Percentiles rank a stretch among this genome's conserved stretches.
Conservation (phyloP, 768 basidiomycete genomes). For the Suillus lakei region DNA sequence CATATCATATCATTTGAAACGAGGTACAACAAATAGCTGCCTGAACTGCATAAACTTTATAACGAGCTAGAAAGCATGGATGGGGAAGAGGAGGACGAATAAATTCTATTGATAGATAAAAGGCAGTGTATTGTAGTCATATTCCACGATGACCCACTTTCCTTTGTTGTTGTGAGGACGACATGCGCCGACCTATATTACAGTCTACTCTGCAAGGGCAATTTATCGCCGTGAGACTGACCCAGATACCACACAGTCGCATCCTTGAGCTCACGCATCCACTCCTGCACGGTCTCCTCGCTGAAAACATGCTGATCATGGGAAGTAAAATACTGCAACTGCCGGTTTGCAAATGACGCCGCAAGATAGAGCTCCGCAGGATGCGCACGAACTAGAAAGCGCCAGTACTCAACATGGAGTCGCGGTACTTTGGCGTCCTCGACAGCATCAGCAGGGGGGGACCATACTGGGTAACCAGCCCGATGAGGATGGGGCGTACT, state of each 20-base stretch:
- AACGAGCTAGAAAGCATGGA: constrained; percentile 77
- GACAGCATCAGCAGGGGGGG: not conserved
- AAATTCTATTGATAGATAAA: not conserved
- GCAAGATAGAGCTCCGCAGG: constrained; percentile 53
- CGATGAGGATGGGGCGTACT: constrained; percentile 18
- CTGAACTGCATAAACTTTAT: constrained; percentile 79
- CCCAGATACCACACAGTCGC: constrained; percentile 34
- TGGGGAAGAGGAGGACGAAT: constrained; percentile 66
- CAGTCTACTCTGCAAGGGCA: not conserved
- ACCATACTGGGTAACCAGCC: constrained; percentile 9
- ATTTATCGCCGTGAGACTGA: not conserved
- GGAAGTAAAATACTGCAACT: constrained; percentile 39
- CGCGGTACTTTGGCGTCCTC: constrained; percentile 3
- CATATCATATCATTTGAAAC: too few relatives aligned
- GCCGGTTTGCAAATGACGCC: constrained; percentile 36
- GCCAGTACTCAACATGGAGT: constrained; percentile 17
- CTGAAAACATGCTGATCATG: constrained; percentile 51
- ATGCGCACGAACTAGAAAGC: constrained; percentile 44
- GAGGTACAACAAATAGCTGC: not conserved
- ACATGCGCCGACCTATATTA: not conserved
- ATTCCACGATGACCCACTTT: not conserved
- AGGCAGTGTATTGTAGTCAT: not conserved
- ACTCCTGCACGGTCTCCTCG: constrained; percentile 42
- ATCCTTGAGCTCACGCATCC: constrained; percentile 45
- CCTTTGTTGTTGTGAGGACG: not conserved